Evolutionary conservation across 179 eudicot genomes (phyloP), one percentile per base, ranked within the genome.

Genomic region (Heliamphora pulchella): DNA sequence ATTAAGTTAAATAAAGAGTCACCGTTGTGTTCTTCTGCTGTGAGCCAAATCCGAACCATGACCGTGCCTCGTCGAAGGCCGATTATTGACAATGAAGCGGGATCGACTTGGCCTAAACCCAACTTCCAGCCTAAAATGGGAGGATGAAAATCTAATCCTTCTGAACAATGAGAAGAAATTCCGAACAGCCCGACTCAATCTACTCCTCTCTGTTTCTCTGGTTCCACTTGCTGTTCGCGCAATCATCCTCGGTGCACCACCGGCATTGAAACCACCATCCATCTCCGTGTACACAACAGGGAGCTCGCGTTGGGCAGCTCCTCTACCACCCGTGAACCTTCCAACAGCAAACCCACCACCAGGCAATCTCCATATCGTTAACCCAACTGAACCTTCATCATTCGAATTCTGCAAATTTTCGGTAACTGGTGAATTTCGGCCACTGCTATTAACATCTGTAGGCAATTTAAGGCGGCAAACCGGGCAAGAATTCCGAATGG

Each of bases 241-340:
- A 58, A 87, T 64, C 77, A 90, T 74, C 79, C 87, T 83, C 15
- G 80, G 66, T 5, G 74, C 81, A 66, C 66, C 83, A 66, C 74
- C 87, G 55, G 48, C 51, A 66, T 80, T 78, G 68, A 91, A 95
- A 63, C 92, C 97, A 7, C 99, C 99, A 80, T 96, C 98, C 96
- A 96, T 88, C 83, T 96, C 99, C 0, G 99, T 96, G 83, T 87
- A 96, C 3, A 96, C 98, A 22, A 91, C 97, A 0, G 97, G 97
- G 69, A 92, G 85, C 84, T 90, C 99, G 48, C 97, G 83, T 85
- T 90, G 83, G 0, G 79, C 81, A 17, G 79, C 86, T 31, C 81
- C 78, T 74, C 84, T 84, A 54, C 82, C 84, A 5, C 84, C 87
- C 0, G 84, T 69, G 44, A 84, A 84, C 69, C 87, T 84, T 46